Evolutionary conservation across 768 basidiomycete species (phyloP).

Genomic region (Sporobolomyces roseus): DNA sequence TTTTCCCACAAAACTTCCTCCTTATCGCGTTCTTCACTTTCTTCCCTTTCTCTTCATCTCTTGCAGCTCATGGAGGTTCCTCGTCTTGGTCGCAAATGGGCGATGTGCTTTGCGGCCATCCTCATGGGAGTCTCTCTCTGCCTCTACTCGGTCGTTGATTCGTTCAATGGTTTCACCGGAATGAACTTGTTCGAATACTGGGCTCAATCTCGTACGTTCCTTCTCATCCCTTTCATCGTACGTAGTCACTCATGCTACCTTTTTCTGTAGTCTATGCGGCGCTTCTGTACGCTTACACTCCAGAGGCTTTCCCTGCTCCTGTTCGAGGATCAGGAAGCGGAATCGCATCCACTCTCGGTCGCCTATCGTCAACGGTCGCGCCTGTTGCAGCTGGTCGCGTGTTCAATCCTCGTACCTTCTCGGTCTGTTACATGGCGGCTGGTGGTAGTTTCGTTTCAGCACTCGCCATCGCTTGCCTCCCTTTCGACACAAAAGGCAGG

Average conservation of each 20-base stretch:
- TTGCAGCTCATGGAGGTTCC: constrained; percentile 28
- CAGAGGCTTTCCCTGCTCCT: constrained; percentile 17
- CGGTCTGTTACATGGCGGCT: constrained; percentile 11
- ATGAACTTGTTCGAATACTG: constrained; percentile 34
- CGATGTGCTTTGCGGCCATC: constrained; percentile 20
- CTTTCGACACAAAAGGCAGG: constrained; percentile 26
- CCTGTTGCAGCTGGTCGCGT: constrained; percentile 28
- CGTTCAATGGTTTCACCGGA: constrained; percentile 5
- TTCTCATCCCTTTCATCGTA: background rate
- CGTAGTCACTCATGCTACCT: background rate
- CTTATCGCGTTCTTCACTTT: background rate
- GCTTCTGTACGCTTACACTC: constrained; percentile 23
- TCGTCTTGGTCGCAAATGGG: constrained; percentile 22
- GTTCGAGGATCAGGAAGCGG: constrained; percentile 23
- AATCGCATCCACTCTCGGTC: constrained; percentile 23
- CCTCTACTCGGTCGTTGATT: constrained; percentile 18
- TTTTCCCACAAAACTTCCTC: background rate
- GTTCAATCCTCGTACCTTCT: constrained; percentile 17
- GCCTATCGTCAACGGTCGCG: constrained; percentile 23
- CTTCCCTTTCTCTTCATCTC: background rate
- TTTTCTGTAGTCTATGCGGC: constrained; percentile 19
- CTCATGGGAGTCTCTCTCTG: constrained; percentile 31
- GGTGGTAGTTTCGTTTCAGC: constrained; percentile 9
- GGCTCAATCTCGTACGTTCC: constrained; percentile 23
- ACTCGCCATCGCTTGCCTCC: constrained; percentile 15